These are phyloP conservation scores for Lepidium campestre DNA, from an alignment of 441 rosid genomes.

Conservation along the genomic window DNA sequence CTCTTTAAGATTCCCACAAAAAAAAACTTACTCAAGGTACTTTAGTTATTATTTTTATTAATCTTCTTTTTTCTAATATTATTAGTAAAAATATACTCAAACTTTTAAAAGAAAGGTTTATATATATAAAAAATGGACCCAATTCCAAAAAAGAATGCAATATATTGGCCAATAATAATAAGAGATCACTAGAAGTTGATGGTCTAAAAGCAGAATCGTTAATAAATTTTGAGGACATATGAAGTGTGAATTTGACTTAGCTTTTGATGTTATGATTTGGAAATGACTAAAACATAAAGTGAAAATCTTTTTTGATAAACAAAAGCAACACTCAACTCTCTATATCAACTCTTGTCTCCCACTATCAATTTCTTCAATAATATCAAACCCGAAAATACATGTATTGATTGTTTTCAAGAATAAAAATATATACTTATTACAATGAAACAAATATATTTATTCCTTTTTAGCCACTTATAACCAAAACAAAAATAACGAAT, in stretches of 20 bases:
- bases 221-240: background rate
- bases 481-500: background rate
- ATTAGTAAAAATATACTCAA: background rate
- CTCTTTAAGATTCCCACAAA: background rate
- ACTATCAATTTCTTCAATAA: background rate
- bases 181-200: constrained; percentile 25
- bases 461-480: background rate
- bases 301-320: background rate
- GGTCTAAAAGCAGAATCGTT: constrained; percentile 20
- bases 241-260: constrained; percentile 19
- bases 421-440: too few relatives aligned
- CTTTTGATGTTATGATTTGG: constrained; percentile 24
- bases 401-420: background rate
- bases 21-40: background rate
- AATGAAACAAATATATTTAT: background rate
- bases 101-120: background rate
- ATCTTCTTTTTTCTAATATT: background rate
- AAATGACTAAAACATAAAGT: constrained; percentile 24
- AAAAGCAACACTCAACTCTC: constrained; percentile 18
- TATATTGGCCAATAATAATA: constrained; percentile 5
- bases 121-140: background rate
- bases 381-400: background rate
- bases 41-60: background rate
- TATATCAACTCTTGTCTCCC: constrained; percentile 23
- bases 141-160: background rate